Conservation (phyloP, 768 basidiomycete species). For the Tylopilus rubrobrunneus region DNA sequence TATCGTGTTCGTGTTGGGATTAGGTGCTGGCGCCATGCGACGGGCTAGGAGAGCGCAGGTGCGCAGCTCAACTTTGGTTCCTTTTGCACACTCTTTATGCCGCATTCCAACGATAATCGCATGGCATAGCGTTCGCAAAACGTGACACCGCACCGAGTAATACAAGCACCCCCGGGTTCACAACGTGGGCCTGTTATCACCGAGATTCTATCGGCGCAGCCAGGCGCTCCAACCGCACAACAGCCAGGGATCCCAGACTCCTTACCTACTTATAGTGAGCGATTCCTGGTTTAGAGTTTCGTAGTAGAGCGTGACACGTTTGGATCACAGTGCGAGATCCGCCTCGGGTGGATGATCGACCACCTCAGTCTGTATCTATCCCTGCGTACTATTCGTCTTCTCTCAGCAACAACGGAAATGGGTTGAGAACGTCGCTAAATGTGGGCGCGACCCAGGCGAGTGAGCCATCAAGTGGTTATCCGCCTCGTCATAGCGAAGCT, state of each 20-base stretch:
- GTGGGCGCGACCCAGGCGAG: background rate
- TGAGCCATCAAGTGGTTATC: background rate
- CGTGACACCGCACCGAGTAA: background rate
- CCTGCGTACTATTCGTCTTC: background rate
- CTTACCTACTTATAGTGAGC: background rate
- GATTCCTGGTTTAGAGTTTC: background rate
- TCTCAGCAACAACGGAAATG: background rate
- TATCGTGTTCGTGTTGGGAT: background rate
- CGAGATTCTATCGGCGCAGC: background rate
- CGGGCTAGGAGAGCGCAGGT: background rate
- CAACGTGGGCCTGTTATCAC: background rate
- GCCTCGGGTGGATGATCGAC: too few species aligned
- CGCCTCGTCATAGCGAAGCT: background rate
- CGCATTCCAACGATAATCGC: background rate
- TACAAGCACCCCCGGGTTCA: background rate
- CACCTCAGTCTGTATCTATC: background rate
- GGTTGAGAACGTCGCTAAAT: background rate
- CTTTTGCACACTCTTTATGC: too few species aligned
- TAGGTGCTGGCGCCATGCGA: background rate
- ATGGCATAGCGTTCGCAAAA: background rate
- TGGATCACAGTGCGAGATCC: background rate
- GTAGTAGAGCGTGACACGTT: background rate
- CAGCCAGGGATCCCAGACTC: too few species aligned
- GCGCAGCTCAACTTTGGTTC: background rate
- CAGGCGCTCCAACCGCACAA: background rate